These are phyloP conservation scores for Entophlyctis luteolus DNA, from an alignment of 192 early-diverging fungal genomes.

Conservation along the genomic window DNA sequence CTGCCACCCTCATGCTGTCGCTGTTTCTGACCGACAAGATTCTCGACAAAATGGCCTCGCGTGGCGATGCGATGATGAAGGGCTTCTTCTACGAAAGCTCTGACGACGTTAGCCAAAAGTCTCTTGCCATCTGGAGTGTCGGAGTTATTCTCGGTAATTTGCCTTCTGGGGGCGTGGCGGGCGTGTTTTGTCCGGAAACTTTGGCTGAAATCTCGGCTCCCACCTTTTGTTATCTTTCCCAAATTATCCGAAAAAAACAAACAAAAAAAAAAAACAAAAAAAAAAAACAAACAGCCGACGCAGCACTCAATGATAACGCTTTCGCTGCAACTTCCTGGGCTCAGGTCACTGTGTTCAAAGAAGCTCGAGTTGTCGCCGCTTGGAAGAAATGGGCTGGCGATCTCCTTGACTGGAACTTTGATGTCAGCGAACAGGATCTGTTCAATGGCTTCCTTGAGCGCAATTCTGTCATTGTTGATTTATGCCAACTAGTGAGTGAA, in stretches of 20 bases:
- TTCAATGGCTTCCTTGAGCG: background rate
- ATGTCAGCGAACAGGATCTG: background rate
- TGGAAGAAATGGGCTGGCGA: conserved; percentile 23
- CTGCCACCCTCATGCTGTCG: conserved; percentile 4
- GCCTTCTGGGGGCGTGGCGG: too few species aligned
- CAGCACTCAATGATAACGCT: conserved; percentile 28
- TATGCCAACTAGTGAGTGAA: background rate
- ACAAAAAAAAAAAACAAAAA: too few species aligned
- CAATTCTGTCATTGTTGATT: background rate
- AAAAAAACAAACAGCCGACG: too few species aligned
- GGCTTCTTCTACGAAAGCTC: conserved; percentile 5
- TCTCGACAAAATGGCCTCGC: background rate
- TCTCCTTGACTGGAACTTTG: conserved; percentile 17
- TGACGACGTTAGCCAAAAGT: conserved; percentile 2
- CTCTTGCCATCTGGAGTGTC: conserved; percentile 9
- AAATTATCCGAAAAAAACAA: too few species aligned
- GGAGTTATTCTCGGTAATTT: conserved; percentile 1
- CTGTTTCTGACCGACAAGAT: background rate
- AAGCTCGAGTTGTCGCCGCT: conserved; percentile 6
- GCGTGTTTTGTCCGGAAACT: too few species aligned
- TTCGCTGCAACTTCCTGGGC: conserved; percentile 26
- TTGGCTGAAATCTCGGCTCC: too few species aligned
- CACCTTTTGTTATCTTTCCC: too few species aligned
- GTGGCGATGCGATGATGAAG: conserved; percentile 10
- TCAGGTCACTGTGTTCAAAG: conserved; percentile 26